Evolutionary conservation across 441 rosid genomes (phyloP), one percentile per base, ranked within the genome.

Genomic region (Populus hybrid): DNA sequence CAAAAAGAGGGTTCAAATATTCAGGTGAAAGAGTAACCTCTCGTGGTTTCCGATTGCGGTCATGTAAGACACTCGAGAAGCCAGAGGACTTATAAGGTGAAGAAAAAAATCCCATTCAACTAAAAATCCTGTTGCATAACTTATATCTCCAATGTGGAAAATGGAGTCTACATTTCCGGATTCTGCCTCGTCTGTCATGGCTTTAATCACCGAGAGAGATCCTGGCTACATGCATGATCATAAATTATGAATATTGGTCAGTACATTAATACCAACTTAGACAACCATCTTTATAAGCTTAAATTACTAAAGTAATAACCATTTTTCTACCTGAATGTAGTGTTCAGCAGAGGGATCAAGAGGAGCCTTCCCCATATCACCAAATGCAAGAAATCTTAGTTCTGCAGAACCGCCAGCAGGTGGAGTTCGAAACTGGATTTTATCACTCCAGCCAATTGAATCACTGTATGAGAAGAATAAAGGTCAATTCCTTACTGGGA

Each of bases 351-450:
- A 86, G 38, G 80, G 74, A 80, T 91, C 96, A 3, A 64, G 84
- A 23, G 96, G 92, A 59, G 93, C 89, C 80, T 91, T 91, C 72
- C 96, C 96, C 96, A 91, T 91, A 65, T 91, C 96, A 3, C 94
- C 96, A 34, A 79, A 90, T 35, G 87, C 87, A 26, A 91, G 80
- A 75, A 91, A 90, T 57, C 61, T 90, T 4, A 89, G 59, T 46
- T 88, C 89, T 69, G 84, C 86, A 12, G 92, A 81, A 75, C 91
- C 91, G 80, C 85, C 88, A 0, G 90, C 86, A 0, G 96, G 94
- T n/a, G 93, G 96, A 2, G 91, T 90, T 75, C 66, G 63, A 79
- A 90, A 89, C 53, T 86, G 68, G 32, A 80, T 80, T 80, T 82
- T 53, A 16, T 83, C 82, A 73, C 93, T 90, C 96, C 96, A 91